Evolutionary conservation across 2,329 filamentous ascomycete genomes (phyloP), one percentile per base, ranked within the genome.

Genomic region (Xylaria sp.): DNA sequence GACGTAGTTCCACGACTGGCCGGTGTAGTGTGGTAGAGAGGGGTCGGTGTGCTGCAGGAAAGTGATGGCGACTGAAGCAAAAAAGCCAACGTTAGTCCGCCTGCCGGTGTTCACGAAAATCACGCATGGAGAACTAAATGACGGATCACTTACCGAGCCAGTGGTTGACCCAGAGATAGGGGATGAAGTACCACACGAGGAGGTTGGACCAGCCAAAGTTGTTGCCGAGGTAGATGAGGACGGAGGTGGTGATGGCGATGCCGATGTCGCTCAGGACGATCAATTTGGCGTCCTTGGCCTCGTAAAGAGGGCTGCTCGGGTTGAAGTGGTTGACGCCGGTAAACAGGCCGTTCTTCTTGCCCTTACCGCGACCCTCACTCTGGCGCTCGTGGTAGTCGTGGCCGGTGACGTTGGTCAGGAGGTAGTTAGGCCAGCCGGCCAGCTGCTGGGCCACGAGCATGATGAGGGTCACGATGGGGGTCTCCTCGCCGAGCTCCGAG

Each of bases 101-200:
- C 33, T 36, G 10, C 36, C 3, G 6, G 28, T 39, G 9, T 33
- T 15, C 41, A 3, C 9, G 23, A 25, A 12, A 15, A 33, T 9
- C 7, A 36, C 33, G 33, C 3, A 23, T 46, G 28, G 1, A 20
- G 12, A 1, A 25, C 39, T 36, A 10, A 13, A 57, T 39, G 3
- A 46, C n/a, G 33, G 18, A 41, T 62, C 12, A 88, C 92, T 87
- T 90, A 96, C 93, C 93, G 66, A 98, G 92, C 95, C 95, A 98
- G 89, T 98, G 94, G 89, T 98, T 97, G 66, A 98, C 94, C 95
- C 95, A 98, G 70, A 98, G 86, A 82, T 98, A 99, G 46, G 96
- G 96, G 68, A 97, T 79, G 78, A 94, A 90, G 84, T 99, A 99
- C 95, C 96, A 98, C 72, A 99, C 92, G 69, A 92, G 84, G 80